These are phyloP conservation scores for Cadophora sp. DNA, from an alignment of 2,329 filamentous ascomycete species.

Conservation along the genomic window DNA sequence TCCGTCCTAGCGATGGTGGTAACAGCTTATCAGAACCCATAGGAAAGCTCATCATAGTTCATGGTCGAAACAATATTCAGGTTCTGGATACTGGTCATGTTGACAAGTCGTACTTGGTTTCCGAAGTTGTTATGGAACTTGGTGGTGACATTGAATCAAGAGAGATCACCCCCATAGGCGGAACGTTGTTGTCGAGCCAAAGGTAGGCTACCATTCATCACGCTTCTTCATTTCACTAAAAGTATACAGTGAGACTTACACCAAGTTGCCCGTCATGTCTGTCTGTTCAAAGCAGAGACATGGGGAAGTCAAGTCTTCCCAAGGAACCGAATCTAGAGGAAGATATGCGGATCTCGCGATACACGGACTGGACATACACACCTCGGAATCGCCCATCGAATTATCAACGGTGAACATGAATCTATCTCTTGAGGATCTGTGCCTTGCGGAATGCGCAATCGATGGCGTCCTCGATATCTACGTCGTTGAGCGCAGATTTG, in stretches of 20 bases:
- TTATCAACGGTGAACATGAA: conserved; percentile 20
- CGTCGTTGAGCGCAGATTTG: conserved; percentile 18
- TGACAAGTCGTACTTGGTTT: too few species aligned
- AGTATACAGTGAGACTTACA: neutral
- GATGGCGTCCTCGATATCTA: conserved; percentile 20
- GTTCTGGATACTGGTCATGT: too few species aligned
- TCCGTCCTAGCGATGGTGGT: too few species aligned
- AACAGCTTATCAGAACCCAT: too few species aligned
- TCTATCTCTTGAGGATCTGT: conserved; percentile 14
- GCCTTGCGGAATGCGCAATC: conserved; percentile 13
- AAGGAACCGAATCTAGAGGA: neutral
- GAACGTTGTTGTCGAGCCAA: neutral
- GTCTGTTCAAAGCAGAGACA: neutral
- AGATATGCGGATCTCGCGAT: neutral
- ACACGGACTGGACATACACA: conserved; percentile 16
- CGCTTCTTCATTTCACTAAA: neutral
- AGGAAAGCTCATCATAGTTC: too few species aligned
- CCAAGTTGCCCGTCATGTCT: neutral
- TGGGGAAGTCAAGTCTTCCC: neutral
- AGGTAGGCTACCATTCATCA: neutral
- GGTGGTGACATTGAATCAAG: too few species aligned
- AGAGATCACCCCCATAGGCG: neutral
- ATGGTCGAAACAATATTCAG: too few species aligned
- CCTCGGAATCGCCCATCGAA: conserved; percentile 20
- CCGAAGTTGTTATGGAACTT: too few species aligned